Base-by-base conservation (phyloP, 768 basidiomycete genomes). In the Coprinellus aureogranulatus region DNA sequence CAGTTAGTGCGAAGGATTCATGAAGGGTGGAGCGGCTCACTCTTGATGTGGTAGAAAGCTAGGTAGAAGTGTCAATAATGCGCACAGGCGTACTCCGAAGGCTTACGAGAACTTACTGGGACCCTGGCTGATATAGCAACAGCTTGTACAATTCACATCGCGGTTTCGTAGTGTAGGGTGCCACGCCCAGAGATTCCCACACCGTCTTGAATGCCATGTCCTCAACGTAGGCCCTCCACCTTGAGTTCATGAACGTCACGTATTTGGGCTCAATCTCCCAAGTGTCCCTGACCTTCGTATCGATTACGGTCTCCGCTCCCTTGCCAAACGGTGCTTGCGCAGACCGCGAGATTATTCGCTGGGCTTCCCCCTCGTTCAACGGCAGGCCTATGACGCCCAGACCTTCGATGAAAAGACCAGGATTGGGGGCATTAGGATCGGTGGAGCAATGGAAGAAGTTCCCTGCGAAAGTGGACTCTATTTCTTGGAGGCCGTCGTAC, bases 41-140 rank as follows among this genome's bases (percentile, higher is more conserved):
- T 79, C 77, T 59, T 75, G 72, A 57, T 80, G 77, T 6, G 73
- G 68, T 9, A 74, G 61, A 60, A 79, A 78, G 54, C 77, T 76
- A 50, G 16, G 20, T 37, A 10, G 50, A 11, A 34, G n/a, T 37
- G 30, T 50, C 48, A 44, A 58, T 48, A 55, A 41, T 51, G 28
- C 12, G 41, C 39, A 57, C 23, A 14, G 6, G 28, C 31, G 34
- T 4, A 4, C 16, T 28, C 20, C 28, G 18, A 52, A 52, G 4
- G 8, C 6, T 4, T 31, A 16, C 26, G 50, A 23, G 14, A 34
- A 71, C 77, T 60, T 52, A 81, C 79, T 77, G 77, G 2, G 77
- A 78, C 20, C 77, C 76, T 0, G 68, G 63, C 55, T 79, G 73
- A 55, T 79, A 78, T 4, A 80, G 56, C 2, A 80, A 64, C 4